Percentiles rank a stretch among this genome's conserved stretches.
Evolutionary conservation across 2,329 filamentous ascomycete genomes (phyloP).

Genomic region (Exophiala sp.): DNA sequence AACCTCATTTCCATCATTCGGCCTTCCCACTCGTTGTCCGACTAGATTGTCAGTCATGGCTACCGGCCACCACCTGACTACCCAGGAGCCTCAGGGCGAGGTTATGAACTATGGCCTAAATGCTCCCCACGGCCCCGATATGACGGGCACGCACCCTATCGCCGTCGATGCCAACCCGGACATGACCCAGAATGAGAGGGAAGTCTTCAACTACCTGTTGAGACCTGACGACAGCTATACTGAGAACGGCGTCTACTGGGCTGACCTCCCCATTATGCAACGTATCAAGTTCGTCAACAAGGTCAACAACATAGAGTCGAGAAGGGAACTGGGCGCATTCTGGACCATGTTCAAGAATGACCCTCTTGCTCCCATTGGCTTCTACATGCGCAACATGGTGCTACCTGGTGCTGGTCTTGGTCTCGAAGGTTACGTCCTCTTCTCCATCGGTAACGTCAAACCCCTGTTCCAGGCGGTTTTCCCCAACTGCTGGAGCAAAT

Average conservation of each 20-base stretch:
- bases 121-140: conserved; percentile 48
- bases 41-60: conserved; percentile 13
- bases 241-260: conserved; percentile 83
- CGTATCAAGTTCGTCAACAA: conserved; percentile 71
- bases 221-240: conserved; percentile 88
- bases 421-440: conserved; percentile 91
- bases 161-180: conserved; percentile 36
- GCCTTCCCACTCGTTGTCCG: neutral
- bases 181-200: conserved; percentile 58
- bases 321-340: conserved; percentile 63
- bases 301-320: conserved; percentile 68
- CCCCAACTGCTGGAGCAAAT: conserved; percentile 69
- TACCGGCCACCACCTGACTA: neutral
- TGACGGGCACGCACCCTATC: conserved; percentile 43
- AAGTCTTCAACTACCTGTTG: conserved; percentile 72
- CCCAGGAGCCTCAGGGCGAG: neutral
- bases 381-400: conserved; percentile 87
- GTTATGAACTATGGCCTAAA: conserved; percentile 23
- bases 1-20: neutral
- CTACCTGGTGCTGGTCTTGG: conserved; percentile 88
- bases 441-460: conserved; percentile 91
- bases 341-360: conserved; percentile 82
- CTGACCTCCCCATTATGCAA: conserved; percentile 70
- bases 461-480: conserved; percentile 76
- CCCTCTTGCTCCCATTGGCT: conserved; percentile 75